Evolutionary conservation across 352 stramenopile genomes (phyloP).

Genomic region (Phytophthora boehmeriae): DNA sequence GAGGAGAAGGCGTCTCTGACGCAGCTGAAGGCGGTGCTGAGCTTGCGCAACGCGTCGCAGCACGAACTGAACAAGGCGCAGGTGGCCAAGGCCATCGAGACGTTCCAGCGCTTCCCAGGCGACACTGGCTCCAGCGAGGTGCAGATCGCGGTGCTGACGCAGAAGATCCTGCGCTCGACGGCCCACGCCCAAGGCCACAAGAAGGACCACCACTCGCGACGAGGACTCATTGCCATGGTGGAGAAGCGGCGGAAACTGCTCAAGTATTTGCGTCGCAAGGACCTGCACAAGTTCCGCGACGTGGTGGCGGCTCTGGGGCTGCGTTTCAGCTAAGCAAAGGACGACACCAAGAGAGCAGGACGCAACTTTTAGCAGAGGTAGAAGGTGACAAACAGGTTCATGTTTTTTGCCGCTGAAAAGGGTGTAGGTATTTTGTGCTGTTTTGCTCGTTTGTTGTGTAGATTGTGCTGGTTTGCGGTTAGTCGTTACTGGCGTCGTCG

Average conservation of each 20-base stretch:
- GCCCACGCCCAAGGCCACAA: conserved; percentile 78
- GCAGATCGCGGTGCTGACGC: conserved; percentile 85
- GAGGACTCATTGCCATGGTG: conserved; percentile 86
- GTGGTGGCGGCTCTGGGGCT: conserved; percentile 81
- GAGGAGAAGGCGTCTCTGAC: conserved; percentile 44
- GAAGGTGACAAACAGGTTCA: conserved; percentile 11
- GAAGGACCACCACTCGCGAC: conserved; percentile 89
- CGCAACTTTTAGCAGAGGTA: neutral
- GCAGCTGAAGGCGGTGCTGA: conserved; percentile 75
- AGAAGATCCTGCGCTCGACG: conserved; percentile 86
- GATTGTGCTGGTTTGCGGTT: neutral
- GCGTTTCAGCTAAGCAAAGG: conserved; percentile 64
- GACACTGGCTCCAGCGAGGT: conserved; percentile 88
- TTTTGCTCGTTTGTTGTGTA: conserved; percentile 12
- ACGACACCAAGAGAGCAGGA: neutral
- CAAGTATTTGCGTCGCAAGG: conserved; percentile 84
- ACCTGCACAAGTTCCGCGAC: conserved; percentile 79
- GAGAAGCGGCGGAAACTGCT: conserved; percentile 87
- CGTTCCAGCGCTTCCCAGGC: conserved; percentile 86
- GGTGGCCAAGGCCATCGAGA: conserved; percentile 80
- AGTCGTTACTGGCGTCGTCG: conserved; percentile 10
- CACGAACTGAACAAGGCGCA: conserved; percentile 85
- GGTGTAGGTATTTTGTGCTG: neutral
- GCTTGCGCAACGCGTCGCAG: conserved; percentile 80
- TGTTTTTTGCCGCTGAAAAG: conserved; percentile 1